Evolutionary conservation across 2,329 filamentous ascomycete genomes (phyloP).

Genomic region (Xylaria sp.): DNA sequence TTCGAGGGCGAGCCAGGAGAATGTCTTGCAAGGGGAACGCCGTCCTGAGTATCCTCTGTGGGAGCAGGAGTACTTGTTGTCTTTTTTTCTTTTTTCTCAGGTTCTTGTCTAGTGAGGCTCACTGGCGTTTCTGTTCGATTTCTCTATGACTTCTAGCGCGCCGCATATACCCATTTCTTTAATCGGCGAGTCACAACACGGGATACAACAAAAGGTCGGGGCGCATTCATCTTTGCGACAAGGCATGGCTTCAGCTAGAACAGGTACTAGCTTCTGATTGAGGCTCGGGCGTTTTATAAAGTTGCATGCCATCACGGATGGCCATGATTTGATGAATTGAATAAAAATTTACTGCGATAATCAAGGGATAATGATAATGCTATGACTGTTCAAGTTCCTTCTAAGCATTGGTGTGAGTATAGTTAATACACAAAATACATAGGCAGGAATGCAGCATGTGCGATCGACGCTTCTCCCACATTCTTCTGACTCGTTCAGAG

Average conservation of each 20-base stretch:
- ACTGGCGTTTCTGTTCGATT: constrained; percentile 5
- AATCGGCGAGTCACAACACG: constrained; percentile 15
- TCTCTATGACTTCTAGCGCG: constrained; percentile 23
- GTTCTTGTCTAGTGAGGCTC: background rate
- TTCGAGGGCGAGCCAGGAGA: constrained; percentile 66
- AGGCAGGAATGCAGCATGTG: background rate
- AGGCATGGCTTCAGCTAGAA: constrained; percentile 24
- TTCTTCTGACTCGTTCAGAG: constrained; percentile 15
- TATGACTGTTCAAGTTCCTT: background rate
- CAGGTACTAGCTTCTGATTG: constrained; percentile 7
- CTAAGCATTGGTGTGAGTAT: background rate
- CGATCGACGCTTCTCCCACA: background rate
- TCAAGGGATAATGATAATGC: background rate
- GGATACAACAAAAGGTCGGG: constrained; percentile 27
- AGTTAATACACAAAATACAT: background rate
- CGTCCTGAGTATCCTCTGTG: constrained; percentile 53
- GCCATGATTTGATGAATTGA: constrained; percentile 14
- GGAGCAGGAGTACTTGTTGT: constrained; percentile 13
- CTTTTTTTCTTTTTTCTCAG: background rate
- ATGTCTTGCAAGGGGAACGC: constrained; percentile 62
- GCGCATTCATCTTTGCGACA: constrained; percentile 30
- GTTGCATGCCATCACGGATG: constrained; percentile 9
- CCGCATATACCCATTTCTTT: constrained; percentile 38
- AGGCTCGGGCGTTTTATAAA: constrained; percentile 30
- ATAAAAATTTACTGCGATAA: background rate